A percentile compares a stretch with the other conserved stretches of the same genome.
phyloP scores from a whole-genome alignment of 1,139 yeast genomes.

The Pneumocystis jirovecii region DNA sequence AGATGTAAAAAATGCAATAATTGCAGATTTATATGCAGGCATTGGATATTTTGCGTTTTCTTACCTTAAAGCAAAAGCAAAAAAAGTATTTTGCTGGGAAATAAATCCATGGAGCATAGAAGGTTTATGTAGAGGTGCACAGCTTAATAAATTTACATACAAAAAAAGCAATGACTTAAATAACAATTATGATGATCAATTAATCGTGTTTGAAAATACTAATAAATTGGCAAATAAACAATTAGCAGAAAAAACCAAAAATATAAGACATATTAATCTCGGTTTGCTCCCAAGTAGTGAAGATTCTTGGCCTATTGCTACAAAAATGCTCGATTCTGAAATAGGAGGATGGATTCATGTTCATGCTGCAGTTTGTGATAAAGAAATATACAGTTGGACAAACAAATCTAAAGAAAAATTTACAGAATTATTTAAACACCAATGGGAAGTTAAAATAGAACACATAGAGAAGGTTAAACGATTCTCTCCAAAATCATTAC shows the following conservation, averaged over 20 bases:
- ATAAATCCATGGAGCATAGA: slow-evolving; percentile 73
- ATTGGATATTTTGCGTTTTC: slow-evolving; percentile 73
- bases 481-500: slow-evolving; percentile 81
- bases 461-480: slow-evolving; percentile 55
- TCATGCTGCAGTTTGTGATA: slow-evolving; percentile 55
- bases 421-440: background rate
- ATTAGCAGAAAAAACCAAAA: slow-evolving; percentile 7
- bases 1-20: slow-evolving; percentile 29
- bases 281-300: slow-evolving; percentile 63
- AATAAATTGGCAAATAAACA: slow-evolving; percentile 33
- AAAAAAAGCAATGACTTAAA: slow-evolving; percentile 21
- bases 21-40: slow-evolving; percentile 66
- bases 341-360: slow-evolving; percentile 35
- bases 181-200: slow-evolving; percentile 20
- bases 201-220: slow-evolving; percentile 45
- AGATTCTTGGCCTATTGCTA: slow-evolving; percentile 43
- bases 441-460: background rate
- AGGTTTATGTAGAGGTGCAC: slow-evolving; percentile 48
- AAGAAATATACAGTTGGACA: slow-evolving; percentile 29
- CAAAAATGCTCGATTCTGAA: slow-evolving; percentile 15
- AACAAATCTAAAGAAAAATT: slow-evolving; percentile 13
- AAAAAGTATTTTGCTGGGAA: slow-evolving; percentile 59
- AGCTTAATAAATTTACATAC: slow-evolving; percentile 31
- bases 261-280: slow-evolving; percentile 48
- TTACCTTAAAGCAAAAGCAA: slow-evolving; percentile 43